These are phyloP conservation scores for Laburnicola sp. DNA, from an alignment of 2,329 filamentous ascomycete species.

Conservation along the genomic window DNA sequence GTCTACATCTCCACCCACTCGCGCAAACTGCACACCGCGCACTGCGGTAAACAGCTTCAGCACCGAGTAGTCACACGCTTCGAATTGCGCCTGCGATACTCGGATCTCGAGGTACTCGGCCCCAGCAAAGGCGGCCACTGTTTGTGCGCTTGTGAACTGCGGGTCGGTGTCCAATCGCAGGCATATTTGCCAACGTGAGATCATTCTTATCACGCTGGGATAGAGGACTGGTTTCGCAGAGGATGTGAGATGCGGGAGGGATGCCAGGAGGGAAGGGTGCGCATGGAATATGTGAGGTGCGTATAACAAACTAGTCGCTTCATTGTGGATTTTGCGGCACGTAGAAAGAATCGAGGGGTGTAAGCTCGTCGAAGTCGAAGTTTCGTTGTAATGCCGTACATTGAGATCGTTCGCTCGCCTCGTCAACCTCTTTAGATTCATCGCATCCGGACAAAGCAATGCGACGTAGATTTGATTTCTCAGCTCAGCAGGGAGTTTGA, in stretches of 20 bases:
- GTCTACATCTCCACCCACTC: slow-evolving; percentile 49
- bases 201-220: slow-evolving; percentile 36
- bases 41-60: slow-evolving; percentile 52
- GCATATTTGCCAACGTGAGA: slow-evolving; percentile 51
- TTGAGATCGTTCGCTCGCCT: slow-evolving; percentile 4
- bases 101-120: slow-evolving; percentile 54
- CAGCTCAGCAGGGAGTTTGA: slow-evolving; percentile 62
- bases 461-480: slow-evolving; percentile 60
- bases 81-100: slow-evolving; percentile 50
- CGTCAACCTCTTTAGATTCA: slow-evolving; percentile 11
- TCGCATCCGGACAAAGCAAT: slow-evolving; percentile 39
- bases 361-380: slow-evolving; percentile 24
- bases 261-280: slow-evolving; percentile 51
- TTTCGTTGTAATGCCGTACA: slow-evolving; percentile 16
- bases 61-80: slow-evolving; percentile 46
- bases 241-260: slow-evolving; percentile 49
- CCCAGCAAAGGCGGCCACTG: slow-evolving; percentile 50
- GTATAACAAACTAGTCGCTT: slow-evolving; percentile 53
- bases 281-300: slow-evolving; percentile 55
- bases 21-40: slow-evolving; percentile 50
- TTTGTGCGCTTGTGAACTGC: slow-evolving; percentile 47
- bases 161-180: slow-evolving; percentile 56
- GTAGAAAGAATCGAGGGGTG: slow-evolving; percentile 48
- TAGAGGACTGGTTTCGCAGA: slow-evolving; percentile 44
- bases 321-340: slow-evolving; percentile 47